phyloP scores from a whole-genome alignment of 768 basidiomycete genomes.

The Lentinula aciculospora region DNA sequence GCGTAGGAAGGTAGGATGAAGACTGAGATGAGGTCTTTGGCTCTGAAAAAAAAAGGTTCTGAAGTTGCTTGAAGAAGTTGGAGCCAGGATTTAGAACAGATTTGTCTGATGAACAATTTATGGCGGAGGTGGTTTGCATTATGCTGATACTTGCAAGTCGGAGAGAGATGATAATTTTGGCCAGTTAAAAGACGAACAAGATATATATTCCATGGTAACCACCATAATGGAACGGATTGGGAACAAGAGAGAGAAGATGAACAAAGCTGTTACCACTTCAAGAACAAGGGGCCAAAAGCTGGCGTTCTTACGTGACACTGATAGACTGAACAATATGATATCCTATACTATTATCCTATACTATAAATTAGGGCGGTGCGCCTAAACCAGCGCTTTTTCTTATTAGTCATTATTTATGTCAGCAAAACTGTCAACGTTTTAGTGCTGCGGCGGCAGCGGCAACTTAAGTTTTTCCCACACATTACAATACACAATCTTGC shows the following conservation, averaged over 20 bases:
- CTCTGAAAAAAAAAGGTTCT: background rate
- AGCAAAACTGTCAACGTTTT: no score
- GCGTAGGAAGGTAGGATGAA: background rate
- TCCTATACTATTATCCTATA: no score
- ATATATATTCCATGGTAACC: background rate
- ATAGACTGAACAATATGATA: no score
- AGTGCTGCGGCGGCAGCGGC: no score
- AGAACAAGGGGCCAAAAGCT: background rate
- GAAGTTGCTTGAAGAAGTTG: conserved; percentile 3
- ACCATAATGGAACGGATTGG: background rate
- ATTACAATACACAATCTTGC: no score
- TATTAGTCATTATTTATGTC: no score
- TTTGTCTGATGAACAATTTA: background rate
- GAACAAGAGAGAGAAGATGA: background rate
- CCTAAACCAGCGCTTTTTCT: no score
- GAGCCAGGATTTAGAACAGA: background rate
- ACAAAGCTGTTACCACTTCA: background rate
- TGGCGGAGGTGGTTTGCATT: background rate
- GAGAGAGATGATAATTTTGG: background rate
- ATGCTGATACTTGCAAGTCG: background rate
- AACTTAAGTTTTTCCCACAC: no score
- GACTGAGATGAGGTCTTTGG: background rate
- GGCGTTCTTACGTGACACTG: background rate
- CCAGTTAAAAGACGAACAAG: no score
- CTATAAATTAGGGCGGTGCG: no score